Percentiles rank a stretch among this genome's conserved stretches.
Conservation (phyloP, 345 rosid species). For the Lumnitzera littorea region DNA sequence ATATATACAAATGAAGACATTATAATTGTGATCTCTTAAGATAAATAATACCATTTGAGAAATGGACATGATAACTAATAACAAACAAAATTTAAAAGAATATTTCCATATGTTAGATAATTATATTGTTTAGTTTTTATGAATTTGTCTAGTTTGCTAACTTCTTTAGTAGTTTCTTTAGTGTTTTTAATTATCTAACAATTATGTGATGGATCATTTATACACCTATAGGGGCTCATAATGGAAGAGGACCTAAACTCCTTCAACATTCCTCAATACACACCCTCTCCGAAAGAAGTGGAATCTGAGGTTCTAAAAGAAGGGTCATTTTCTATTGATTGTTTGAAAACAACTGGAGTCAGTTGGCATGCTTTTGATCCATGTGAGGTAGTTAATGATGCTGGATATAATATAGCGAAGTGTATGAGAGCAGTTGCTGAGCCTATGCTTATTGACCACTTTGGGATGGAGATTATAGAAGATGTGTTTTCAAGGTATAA, state of each 20-base stretch:
- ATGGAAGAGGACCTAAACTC: constrained; percentile 30
- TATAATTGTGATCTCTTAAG: no score
- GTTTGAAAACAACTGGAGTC: constrained; percentile 27
- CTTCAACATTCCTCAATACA: constrained; percentile 44
- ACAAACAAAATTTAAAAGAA: no score
- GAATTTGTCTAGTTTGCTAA: no score
- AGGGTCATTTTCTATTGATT: constrained; percentile 32
- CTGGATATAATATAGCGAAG: constrained; percentile 28
- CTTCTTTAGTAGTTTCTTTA: no score
- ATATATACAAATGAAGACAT: no score
- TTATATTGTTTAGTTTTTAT: no score
- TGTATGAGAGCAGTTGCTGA: constrained; percentile 55
- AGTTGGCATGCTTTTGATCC: constrained; percentile 5
- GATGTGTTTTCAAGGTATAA: constrained; percentile 18
- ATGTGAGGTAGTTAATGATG: constrained; percentile 1
- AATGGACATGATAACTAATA: no score
- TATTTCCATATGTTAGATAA: no score
- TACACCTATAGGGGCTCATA: constrained; percentile 25
- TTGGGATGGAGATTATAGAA: constrained; percentile 25
- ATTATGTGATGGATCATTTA: no score
- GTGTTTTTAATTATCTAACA: no score
- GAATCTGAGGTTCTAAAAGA: constrained; percentile 23
- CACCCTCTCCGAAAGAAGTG: constrained; percentile 43
- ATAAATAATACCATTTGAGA: no score
- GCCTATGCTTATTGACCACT: constrained; percentile 44